These are phyloP conservation scores for Extremus antarcticus DNA, from an alignment of 495 filamentous ascomycete genomes.

Conservation along the genomic window DNA sequence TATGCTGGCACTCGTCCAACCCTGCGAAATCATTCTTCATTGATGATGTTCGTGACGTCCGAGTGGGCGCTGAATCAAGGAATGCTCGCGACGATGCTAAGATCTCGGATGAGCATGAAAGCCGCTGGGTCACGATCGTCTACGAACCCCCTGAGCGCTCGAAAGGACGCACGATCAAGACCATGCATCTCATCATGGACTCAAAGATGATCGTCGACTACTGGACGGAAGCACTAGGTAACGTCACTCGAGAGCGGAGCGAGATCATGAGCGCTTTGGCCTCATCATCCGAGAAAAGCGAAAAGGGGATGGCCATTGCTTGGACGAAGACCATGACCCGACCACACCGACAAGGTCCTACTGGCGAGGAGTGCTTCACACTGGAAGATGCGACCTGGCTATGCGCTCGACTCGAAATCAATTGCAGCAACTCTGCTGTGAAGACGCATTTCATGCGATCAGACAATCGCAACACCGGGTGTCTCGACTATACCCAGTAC, in stretches of 20 bases:
- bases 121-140: constrained; percentile 77
- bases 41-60: constrained; percentile 86
- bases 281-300: constrained; percentile 59
- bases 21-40: constrained; percentile 78
- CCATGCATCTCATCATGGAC: constrained; percentile 72
- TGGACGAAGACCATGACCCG: constrained; percentile 81
- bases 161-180: constrained; percentile 58
- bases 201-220: constrained; percentile 54
- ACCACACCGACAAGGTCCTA: constrained; percentile 33
- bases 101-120: constrained; percentile 46
- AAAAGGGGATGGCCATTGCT: constrained; percentile 47
- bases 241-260: constrained; percentile 68
- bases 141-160: constrained; percentile 59
- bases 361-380: constrained; percentile 58
- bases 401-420: constrained; percentile 80
- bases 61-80: constrained; percentile 70
- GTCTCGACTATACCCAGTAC: constrained; percentile 67
- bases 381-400: constrained; percentile 66
- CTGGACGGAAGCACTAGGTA: constrained; percentile 73
- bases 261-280: constrained; percentile 81
- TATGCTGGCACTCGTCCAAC: constrained; percentile 74
- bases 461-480: constrained; percentile 49
- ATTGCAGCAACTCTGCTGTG: constrained; percentile 65
- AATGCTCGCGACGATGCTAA: constrained; percentile 82
- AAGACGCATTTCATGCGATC: constrained; percentile 64